Evolutionary conservation across 345 rosid genomes (phyloP), one percentile per base, ranked within the genome.

Genomic region (Kandelia obovata): DNA sequence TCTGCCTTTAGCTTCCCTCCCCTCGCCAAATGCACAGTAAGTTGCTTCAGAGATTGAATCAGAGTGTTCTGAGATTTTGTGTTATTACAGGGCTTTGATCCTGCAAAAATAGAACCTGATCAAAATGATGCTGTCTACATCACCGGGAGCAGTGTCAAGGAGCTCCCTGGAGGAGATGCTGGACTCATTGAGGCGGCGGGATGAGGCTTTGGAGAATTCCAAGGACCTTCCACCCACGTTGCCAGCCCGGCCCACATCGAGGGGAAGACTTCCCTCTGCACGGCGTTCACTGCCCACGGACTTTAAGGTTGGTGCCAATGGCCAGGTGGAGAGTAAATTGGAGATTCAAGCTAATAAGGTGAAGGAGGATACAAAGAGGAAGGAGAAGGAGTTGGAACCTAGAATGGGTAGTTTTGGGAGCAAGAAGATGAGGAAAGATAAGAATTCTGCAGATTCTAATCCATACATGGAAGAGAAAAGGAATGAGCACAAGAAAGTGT

Each of bases 161-260:
- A 92, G 98, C 83, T 95, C 99, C n/a, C 74, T 95, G 27, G 99
- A 95, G 86, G 99, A 85, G 83, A 95, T 95, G 99, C 76, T 95
- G 34, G 97, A 89, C 34, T 86, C 94, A 15, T 84, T 95, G 46
- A 81, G 93, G 65, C 79, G 78, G 75, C 85, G 76, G 31, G 96
- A 95, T 49, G 93, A 89, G 67, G 78, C 69, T 19, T 32, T 70
- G 67, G 96, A 85, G 69, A 86, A 77, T 67, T 86, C 91, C 17
- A 86, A 77, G 76, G 99, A 95, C 74, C 74, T 85, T 72, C 99
- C 98, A 0, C 99, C 99, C 6, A 92, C 90, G 58, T 81, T 95
- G 84, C 99, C 99, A 55, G 77, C 92, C 15, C 90, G 99, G 56
- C 99, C 99, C 37, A 79, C 79, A 15, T 92, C 96, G 3, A 87